Evolutionary conservation across 2,329 filamentous ascomycete species (phyloP), one percentile per base, ranked within the genome.

Genomic region (Diaporthe nobilis): DNA sequence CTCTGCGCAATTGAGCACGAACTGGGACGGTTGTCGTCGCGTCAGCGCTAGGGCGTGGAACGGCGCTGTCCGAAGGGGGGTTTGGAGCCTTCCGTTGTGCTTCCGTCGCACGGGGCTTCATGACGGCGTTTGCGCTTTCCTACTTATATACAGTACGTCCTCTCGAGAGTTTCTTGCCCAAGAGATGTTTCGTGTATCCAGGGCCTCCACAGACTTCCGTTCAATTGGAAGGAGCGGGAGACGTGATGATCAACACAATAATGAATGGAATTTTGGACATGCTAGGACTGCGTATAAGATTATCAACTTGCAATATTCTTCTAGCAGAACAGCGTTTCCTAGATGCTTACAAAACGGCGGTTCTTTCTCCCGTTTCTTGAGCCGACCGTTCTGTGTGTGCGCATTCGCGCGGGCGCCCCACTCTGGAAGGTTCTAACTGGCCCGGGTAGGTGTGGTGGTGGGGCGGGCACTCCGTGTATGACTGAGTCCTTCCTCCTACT

Each of bases 371-470:
- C 28, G 44, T 57, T 10, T 44, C 25, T 15, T n/a, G 7, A 15
- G 31, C 28, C 4, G 47, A 28, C 65, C 65, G 65, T 70, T 42
- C 42, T 53, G 65, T 70, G 65, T 20, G 49, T 70, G 65, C 65
- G 65, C 65, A 70, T 70, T 70, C 49, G 65, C 65, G 65, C 65
- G 34, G 65, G n/a, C 15, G 65, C 65, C 47, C 65, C 65, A 70
- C 65, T 70, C 34, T 71, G 57, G 71, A 71, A 74, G 63, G 39
- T 76, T 76, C 74, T 76, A 67, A 67, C 68, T 76, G 51, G 74
- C 28, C 71, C 55, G 49, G 44, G 60, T 49, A 51, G 61, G 28
- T n/a, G 34, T 60, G 58, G 60, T 55, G 37, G 72, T 47, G 68
- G 73, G 75, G 42, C 65, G 65, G 65, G 8, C 31, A 42, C 65